Conservation (phyloP, 1,284 basidiomycete genomes). For the Puccinia novopanici region DNA sequence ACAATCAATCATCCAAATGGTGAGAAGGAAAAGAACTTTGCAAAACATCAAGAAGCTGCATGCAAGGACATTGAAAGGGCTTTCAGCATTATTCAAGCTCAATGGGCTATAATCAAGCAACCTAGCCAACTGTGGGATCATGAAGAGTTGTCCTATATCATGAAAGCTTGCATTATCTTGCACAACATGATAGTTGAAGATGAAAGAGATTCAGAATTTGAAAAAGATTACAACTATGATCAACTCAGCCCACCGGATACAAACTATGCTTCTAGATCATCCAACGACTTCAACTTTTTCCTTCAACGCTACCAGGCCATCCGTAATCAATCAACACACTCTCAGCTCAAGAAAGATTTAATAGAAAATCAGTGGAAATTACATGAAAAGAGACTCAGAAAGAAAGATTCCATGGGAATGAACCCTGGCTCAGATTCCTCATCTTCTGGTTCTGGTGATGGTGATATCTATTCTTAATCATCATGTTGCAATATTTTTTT, state of each 20-base stretch:
- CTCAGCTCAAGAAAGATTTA: neutral
- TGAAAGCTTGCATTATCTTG: conserved; percentile 35
- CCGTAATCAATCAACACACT: neutral
- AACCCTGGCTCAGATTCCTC: no score
- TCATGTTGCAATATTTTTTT: no score
- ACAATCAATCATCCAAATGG: neutral
- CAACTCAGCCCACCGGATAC: no score
- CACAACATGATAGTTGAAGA: conserved; percentile 38
- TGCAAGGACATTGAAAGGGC: conserved; percentile 2
- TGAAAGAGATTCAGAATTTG: neutral
- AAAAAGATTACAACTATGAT: no score
- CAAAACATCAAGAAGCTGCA: conserved; percentile 5
- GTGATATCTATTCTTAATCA: neutral
- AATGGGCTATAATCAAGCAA: conserved; percentile 2
- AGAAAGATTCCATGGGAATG: neutral
- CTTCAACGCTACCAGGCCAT: no score
- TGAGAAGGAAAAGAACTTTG: neutral
- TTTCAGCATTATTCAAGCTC: conserved; percentile 25
- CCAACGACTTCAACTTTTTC: no score
- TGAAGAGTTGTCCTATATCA: neutral
- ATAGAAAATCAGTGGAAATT: neutral
- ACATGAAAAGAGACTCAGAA: neutral
- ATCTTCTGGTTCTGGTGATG: neutral
- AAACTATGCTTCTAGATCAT: no score
- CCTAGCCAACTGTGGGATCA: neutral